These are phyloP conservation scores for Sporisorium reilianum DNA, from an alignment of 1,284 basidiomycete species.

Conservation along the genomic window DNA sequence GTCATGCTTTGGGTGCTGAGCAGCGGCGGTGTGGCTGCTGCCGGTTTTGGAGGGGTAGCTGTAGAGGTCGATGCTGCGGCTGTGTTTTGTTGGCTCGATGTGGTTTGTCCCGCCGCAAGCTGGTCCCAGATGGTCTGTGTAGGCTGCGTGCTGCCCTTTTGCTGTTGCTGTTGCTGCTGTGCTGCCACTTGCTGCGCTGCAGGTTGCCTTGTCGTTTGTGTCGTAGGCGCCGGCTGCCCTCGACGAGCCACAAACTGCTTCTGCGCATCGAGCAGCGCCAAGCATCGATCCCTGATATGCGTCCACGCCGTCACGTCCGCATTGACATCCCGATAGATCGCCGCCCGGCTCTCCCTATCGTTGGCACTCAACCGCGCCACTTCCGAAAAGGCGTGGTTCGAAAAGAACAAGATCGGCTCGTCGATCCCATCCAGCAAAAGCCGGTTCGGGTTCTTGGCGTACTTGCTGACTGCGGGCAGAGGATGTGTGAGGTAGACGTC, in stretches of 20 bases:
- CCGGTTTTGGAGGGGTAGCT: background rate
- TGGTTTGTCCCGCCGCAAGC: slow-evolving; percentile 30
- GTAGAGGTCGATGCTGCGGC: background rate
- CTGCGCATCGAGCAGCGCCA: slow-evolving; percentile 29
- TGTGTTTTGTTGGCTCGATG: background rate
- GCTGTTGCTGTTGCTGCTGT: slow-evolving; percentile 20
- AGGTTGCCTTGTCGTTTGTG: background rate
- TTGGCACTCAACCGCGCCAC: slow-evolving; percentile 36
- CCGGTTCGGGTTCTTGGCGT: slow-evolving; percentile 37
- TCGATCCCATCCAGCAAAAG: slow-evolving; percentile 51
- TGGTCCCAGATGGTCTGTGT: slow-evolving; percentile 37
- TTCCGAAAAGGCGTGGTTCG: slow-evolving; percentile 52
- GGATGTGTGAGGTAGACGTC: slow-evolving; percentile 62
- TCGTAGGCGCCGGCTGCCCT: slow-evolving; percentile 5
- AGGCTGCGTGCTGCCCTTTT: slow-evolving; percentile 13
- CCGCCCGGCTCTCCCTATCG: slow-evolving; percentile 31
- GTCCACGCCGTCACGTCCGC: slow-evolving; percentile 44
- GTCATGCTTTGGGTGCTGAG: slow-evolving; percentile 13
- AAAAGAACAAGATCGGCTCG: slow-evolving; percentile 53
- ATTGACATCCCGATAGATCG: slow-evolving; percentile 54
- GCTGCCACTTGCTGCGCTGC: background rate
- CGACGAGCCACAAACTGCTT: slow-evolving; percentile 32
- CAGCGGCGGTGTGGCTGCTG: slow-evolving; percentile 5
- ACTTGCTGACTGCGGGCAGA: slow-evolving; percentile 34
- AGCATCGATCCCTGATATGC: slow-evolving; percentile 43